phyloP scores from a whole-genome alignment of 768 basidiomycete genomes.

The Suillus luteus region DNA sequence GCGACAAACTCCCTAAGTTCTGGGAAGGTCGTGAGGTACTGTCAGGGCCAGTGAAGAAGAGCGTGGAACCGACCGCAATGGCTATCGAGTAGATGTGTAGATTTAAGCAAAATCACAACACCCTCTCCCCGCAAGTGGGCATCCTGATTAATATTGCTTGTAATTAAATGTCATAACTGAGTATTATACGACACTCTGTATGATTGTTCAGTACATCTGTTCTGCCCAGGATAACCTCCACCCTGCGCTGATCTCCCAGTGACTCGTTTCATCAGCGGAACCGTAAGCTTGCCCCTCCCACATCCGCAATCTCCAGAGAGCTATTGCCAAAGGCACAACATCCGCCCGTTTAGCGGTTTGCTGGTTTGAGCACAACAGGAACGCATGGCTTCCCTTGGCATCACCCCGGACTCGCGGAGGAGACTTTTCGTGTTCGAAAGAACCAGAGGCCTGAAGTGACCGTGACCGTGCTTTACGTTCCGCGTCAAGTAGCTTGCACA shows the following conservation, averaged over 20 bases:
- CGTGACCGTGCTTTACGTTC: slow-evolving; percentile 42
- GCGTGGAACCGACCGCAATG: slow-evolving; percentile 41
- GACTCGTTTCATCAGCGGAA: slow-evolving; percentile 20
- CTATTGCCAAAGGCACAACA: slow-evolving; percentile 62
- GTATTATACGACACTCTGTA: neutral
- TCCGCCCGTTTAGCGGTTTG: slow-evolving; percentile 56
- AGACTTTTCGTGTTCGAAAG: slow-evolving; percentile 1
- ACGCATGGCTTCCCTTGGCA: slow-evolving; percentile 66
- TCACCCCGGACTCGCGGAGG: slow-evolving; percentile 25
- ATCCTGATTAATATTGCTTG: neutral
- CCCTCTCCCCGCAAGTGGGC: neutral
- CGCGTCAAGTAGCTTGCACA: slow-evolving; percentile 48
- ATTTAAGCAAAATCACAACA: neutral
- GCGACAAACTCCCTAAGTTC: slow-evolving; percentile 84
- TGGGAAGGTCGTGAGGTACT: slow-evolving; percentile 86
- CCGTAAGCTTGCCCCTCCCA: slow-evolving; percentile 57
- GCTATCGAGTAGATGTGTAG: slow-evolving; percentile 38
- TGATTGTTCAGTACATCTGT: slow-evolving; percentile 9
- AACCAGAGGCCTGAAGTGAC: slow-evolving; percentile 2
- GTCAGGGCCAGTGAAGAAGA: slow-evolving; percentile 33
- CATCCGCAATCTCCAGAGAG: slow-evolving; percentile 79
- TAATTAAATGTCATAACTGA: neutral
- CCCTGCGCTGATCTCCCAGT: slow-evolving; percentile 42
- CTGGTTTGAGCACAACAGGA: slow-evolving; percentile 58
- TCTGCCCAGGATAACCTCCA: slow-evolving; percentile 25